Conservation (phyloP, 495 filamentous ascomycete species). For the Evernia prunastri region DNA sequence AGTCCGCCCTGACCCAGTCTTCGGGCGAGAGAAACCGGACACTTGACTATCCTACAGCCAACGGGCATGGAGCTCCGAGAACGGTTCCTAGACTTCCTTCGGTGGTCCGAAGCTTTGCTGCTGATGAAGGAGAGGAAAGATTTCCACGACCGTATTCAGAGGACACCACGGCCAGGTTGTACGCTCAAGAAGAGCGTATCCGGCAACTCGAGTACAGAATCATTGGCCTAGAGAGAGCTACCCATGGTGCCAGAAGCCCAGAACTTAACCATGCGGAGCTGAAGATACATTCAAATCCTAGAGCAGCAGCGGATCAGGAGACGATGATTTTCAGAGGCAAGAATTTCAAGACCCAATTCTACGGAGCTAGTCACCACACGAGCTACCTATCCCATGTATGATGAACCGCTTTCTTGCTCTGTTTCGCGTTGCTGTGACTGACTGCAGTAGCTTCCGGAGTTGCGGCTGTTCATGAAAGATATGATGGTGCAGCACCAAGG, state of each 20-base stretch:
- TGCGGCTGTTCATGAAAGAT: slow-evolving; percentile 40
- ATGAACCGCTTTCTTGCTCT: not conserved
- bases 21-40: not conserved
- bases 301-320: slow-evolving; percentile 18
- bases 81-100: slow-evolving; percentile 7
- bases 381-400: slow-evolving; percentile 44
- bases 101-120: slow-evolving; percentile 14
- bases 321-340: slow-evolving; percentile 43
- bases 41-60: slow-evolving; percentile 8
- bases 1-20: slow-evolving; percentile 1
- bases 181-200: slow-evolving; percentile 16
- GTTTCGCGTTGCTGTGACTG: slow-evolving; percentile 12
- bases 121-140: slow-evolving; percentile 9
- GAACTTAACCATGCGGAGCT: slow-evolving; percentile 8
- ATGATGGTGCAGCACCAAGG: slow-evolving; percentile 31
- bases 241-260: slow-evolving; percentile 14
- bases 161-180: slow-evolving; percentile 9
- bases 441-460: slow-evolving; percentile 41
- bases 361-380: slow-evolving; percentile 42
- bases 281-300: not conserved
- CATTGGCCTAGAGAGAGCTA: slow-evolving; percentile 16
- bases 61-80: slow-evolving; percentile 8
- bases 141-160: not conserved
- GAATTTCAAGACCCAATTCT: slow-evolving; percentile 43
- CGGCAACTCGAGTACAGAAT: slow-evolving; percentile 21